Base-by-base conservation (phyloP, 2,329 filamentous ascomycete genomes). In the Trichoderma aggressivum region DNA sequence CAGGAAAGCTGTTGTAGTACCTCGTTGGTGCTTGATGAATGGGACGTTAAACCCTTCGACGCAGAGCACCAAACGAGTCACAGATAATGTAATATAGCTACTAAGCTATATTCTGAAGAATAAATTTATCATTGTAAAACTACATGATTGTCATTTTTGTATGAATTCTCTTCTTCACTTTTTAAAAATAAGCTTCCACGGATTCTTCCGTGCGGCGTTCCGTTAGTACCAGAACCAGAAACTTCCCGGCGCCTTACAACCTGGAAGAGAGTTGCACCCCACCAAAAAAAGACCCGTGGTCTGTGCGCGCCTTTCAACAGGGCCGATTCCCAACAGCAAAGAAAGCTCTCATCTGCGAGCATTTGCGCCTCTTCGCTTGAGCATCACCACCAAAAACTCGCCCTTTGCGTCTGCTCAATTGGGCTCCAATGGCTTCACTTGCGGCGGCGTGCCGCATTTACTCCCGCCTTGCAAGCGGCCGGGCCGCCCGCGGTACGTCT, bases 391-490 rank as follows among this genome's bases (percentile, higher is more conserved):
- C 36, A 30, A 32, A 53, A 61, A 3, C 70, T 65, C 73, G 74
- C 72, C 72, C 73, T 71, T 26, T 26, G 67, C 24, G 28, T 58
- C 63, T 56, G 18, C 63, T 73, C 73, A 76, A 78, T 78, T 74
- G 76, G 74, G 73, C 73, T 76, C 72, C 77, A 76, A 92, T 92
- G 90, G 89, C 90, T 80, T 91, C 90, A 77, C 83, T 92, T 78
- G 86, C 86, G 79, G 84, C 87, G 79, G 88, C 86, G 79, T 90
- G 87, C 81, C 89, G 90, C 78, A 81, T 89, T 75, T 91, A 90
- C 74, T 86, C 86, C 76, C 86, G 90, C 77, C 82, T 90, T 78
- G 86, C 86, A 62, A 80, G 84, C 75, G 74, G 76, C 71, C 76
- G 78, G 84, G 86, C 85, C 74, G 80, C 83, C 76, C 85, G 90